Conservation (phyloP, 2,329 filamentous ascomycete genomes). For the Arachnomyces sp. region DNA sequence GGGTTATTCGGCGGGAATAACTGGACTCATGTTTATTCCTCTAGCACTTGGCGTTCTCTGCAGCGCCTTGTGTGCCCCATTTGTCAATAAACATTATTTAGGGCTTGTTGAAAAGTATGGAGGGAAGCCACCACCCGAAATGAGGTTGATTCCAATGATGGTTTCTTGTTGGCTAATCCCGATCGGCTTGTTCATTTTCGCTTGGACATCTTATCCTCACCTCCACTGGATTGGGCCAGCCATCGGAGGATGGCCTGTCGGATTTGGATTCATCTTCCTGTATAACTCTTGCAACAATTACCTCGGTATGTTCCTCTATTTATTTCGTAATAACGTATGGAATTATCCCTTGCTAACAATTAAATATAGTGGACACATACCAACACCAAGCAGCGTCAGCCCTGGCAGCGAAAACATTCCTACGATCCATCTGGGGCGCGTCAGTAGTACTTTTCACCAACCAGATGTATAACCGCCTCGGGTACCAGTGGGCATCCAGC, state of each 20-base stretch:
- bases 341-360: conserved; percentile 10
- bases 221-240: conserved; percentile 64
- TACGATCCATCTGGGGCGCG: conserved; percentile 74
- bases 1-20: conserved; percentile 63
- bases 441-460: conserved; percentile 67
- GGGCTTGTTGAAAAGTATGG: conserved; percentile 53
- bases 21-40: conserved; percentile 82
- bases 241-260: conserved; percentile 62
- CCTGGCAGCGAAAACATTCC: conserved; percentile 71
- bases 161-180: conserved; percentile 64
- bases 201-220: conserved; percentile 57
- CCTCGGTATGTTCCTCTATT: conserved; percentile 33
- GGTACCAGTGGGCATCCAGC: conserved; percentile 66
- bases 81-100: conserved; percentile 77
- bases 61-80: conserved; percentile 58
- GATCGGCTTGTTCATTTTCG: conserved; percentile 58
- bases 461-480: conserved; percentile 68
- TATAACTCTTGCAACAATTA: conserved; percentile 75
- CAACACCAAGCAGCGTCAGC: conserved; percentile 71
- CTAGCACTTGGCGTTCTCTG: conserved; percentile 64
- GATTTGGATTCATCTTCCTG: conserved; percentile 75
- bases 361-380: conserved; percentile 50
- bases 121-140: conserved; percentile 68
- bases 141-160: conserved; percentile 77
- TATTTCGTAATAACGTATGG: neutral